A percentile compares a stretch with the other conserved stretches of the same genome.
Evolutionary conservation across 495 filamentous ascomycete species (phyloP).

Genomic region (Thozetella sp.): DNA sequence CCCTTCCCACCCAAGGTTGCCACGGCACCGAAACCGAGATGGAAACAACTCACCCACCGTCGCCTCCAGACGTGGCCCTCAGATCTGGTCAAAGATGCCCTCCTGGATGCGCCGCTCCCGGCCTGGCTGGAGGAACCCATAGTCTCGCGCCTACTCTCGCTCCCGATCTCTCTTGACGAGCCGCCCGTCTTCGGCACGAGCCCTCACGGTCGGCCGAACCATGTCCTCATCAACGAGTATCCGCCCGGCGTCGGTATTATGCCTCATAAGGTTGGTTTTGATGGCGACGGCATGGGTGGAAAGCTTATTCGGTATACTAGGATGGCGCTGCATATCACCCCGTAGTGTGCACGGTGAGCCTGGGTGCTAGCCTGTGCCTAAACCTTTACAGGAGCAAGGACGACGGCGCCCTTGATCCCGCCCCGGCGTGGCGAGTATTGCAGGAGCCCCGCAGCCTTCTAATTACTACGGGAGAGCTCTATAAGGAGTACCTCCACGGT

Average conservation of each 20-base stretch:
- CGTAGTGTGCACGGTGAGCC: constrained; percentile 86
- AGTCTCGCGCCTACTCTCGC: constrained; percentile 63
- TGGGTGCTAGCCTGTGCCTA: constrained; percentile 76
- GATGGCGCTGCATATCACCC: constrained; percentile 87
- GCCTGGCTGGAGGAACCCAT: constrained; percentile 75
- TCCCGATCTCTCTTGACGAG: constrained; percentile 32
- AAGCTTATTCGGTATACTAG: constrained; percentile 18
- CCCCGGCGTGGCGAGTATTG: constrained; percentile 68
- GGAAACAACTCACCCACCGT: constrained; percentile 83
- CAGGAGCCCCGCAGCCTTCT: constrained; percentile 87
- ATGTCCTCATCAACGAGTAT: constrained; percentile 95
- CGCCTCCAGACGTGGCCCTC: constrained; percentile 91
- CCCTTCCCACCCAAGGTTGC: constrained; percentile 42
- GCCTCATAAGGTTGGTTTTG: constrained; percentile 70
- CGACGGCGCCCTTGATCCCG: constrained; percentile 42
- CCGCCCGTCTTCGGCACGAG: constrained; percentile 64
- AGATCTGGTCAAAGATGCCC: constrained; percentile 69
- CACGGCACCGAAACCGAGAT: constrained; percentile 72
- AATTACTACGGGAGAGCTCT: constrained; percentile 68
- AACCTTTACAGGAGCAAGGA: constrained; percentile 72
- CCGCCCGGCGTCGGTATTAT: constrained; percentile 87
- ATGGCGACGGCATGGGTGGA: neutral
- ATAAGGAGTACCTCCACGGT: constrained; percentile 76
- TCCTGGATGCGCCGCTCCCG: constrained; percentile 77
- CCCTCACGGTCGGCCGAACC: constrained; percentile 80